Evolutionary conservation across 2,329 filamentous ascomycete species (phyloP), one percentile per base, ranked within the genome.

Genomic region (Fusarium hainanense): DNA sequence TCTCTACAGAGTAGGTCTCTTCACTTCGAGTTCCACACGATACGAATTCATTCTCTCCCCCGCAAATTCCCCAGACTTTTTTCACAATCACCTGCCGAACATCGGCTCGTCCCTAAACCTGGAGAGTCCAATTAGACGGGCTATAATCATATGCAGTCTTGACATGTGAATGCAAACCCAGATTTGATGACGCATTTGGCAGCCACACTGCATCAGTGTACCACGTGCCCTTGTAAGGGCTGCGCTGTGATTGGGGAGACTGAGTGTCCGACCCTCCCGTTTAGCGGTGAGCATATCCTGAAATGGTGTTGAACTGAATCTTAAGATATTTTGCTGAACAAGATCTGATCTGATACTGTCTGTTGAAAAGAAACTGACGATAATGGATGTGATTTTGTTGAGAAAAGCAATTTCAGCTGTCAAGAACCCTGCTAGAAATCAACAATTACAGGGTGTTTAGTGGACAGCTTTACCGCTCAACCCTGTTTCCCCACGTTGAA

Each of bases 41-140:
- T 9, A 14, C 20, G 4, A 16, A 18, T 9, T 41, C 16, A 42
- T 37, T 44, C 14, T 21, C 34, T 41, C 64, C 68, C 68, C 68
- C 68, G 63, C 68, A 70, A 51, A 68, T 71, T 70, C 67, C 69
- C 69, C 69, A 68, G 69, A 71, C 54, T 72, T 20, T 25, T 20
- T n/a, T 10, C 42, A 44, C 20, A 42, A 67, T 70, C 69, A 72
- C 52, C 69, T 72, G 69, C 70, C 67, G 58, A 71, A 46, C 50
- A 58, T 63, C 66, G 69, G 69, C 41, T 49, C 27, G 34, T 42
- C 14, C 34, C 18, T 37, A 58, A 58, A 62, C 52, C 40, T 54
- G 58, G 58, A 66, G 66, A 52, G 55, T 46, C 68, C 68, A 70
- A 70, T 70, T 47, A 16, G n/a, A 51, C 21, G 12, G 37, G 28